A percentile compares a stretch with the other conserved stretches of the same genome.
Evolutionary conservation across 176 grass and related monocot species (phyloP).

Genomic region (Aegilops bicornis): DNA sequence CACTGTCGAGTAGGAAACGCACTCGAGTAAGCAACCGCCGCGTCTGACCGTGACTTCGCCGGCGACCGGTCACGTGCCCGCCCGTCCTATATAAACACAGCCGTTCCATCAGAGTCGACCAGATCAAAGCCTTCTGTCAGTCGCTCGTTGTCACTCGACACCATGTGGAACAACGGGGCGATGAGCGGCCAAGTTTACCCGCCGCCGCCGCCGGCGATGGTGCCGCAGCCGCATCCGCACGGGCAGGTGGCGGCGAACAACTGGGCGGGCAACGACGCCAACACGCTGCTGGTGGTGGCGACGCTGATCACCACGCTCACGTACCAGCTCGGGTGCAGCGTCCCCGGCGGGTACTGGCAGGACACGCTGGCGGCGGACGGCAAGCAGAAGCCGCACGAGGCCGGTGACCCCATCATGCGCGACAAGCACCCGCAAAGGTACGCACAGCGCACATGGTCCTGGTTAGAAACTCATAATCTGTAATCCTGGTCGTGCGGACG

Average conservation of each 20-base stretch:
- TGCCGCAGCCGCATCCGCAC: no score
- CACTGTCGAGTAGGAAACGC: not conserved
- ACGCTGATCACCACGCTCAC: conserved; percentile 47
- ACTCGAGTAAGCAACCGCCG: not conserved
- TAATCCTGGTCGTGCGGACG: not conserved
- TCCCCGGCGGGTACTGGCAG: conserved; percentile 44
- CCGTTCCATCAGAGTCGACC: not conserved
- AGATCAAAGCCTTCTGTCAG: not conserved
- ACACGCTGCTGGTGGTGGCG: conserved; percentile 38
- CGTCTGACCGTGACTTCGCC: not conserved
- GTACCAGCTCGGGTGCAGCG: conserved; percentile 41
- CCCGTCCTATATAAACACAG: not conserved
- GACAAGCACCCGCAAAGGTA: conserved; percentile 4
- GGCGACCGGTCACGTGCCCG: not conserved
- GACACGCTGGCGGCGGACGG: not conserved
- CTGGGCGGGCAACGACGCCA: conserved; percentile 21
- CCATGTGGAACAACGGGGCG: not conserved
- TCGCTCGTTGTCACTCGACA: not conserved
- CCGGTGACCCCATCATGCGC: conserved; percentile 47
- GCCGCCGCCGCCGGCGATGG: not conserved
- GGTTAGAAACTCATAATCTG: no score
- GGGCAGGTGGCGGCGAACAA: not conserved
- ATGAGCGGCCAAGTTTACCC: not conserved
- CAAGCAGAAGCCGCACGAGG: not conserved
- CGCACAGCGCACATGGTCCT: not conserved